These are phyloP conservation scores for Triticum dicoccoides DNA, from an alignment of 176 grass and related monocot species.

Conservation along the genomic window DNA sequence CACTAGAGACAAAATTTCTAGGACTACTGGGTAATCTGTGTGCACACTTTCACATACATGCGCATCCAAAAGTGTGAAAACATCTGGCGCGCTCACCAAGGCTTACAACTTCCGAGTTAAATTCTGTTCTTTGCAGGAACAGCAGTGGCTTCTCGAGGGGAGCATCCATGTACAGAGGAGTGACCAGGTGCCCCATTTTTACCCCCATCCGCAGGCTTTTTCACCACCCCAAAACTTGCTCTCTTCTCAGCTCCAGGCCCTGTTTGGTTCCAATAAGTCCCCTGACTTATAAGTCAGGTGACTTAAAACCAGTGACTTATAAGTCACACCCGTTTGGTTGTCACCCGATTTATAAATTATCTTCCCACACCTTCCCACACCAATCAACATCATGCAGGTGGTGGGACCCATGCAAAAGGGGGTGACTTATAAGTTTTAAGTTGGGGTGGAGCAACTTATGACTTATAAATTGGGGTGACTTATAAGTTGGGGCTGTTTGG, in stretches of 20 bases:
- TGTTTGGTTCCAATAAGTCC: no score
- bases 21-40: background rate
- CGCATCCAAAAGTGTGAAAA: constrained; percentile 31
- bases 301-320: no score
- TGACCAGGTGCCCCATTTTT: constrained; percentile 78
- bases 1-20: constrained; percentile 19
- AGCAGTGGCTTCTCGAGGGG: constrained; percentile 98
- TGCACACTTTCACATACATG: constrained; percentile 7
- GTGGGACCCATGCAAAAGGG: no score
- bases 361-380: no score
- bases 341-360: no score
- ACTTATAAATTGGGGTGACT: no score
- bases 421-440: no score
- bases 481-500: no score
- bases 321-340: no score
- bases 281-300: no score
- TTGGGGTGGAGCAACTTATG: no score
- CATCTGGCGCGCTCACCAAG: constrained; percentile 32
- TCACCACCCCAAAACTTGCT: constrained; percentile 27
- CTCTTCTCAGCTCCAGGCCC: background rate
- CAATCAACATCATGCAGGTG: no score
- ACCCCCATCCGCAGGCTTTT: constrained; percentile 47
- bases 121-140: constrained; percentile 59
- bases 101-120: constrained; percentile 26
- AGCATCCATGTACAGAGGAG: constrained; percentile 93